These are phyloP conservation scores for Onygena corvina DNA, from an alignment of 2,329 filamentous ascomycete genomes.

Conservation along the genomic window DNA sequence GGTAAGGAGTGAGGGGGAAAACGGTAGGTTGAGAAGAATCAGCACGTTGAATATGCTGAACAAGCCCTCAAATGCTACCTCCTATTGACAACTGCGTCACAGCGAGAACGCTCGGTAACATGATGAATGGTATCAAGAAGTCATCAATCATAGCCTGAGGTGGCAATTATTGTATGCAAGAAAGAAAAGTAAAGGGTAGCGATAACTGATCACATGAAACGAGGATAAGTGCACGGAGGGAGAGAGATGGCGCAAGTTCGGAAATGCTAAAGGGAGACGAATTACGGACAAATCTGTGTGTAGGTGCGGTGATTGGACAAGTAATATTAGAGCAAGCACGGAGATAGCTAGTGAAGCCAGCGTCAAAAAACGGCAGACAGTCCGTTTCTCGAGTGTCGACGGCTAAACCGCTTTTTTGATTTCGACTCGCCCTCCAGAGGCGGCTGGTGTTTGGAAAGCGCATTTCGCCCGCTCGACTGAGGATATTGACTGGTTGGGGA, in stretches of 20 bases:
- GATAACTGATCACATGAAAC: conserved; percentile 20
- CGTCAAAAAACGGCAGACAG: conserved; percentile 69
- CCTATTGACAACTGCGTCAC: conserved; percentile 4
- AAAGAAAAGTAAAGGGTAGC: conserved; percentile 16
- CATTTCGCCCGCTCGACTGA: conserved; percentile 32
- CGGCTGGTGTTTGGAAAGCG: conserved; percentile 32
- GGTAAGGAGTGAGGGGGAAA: not conserved
- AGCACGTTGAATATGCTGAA: conserved; percentile 16
- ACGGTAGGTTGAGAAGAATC: conserved; percentile 7
- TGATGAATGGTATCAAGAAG: conserved; percentile 10
- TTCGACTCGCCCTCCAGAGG: conserved; percentile 36
- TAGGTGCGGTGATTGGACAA: no score
- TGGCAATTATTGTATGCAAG: conserved; percentile 7
- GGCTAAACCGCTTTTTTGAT: conserved; percentile 63
- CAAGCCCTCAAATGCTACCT: not conserved
- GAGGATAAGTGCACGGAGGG: not conserved
- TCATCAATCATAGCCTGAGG: conserved; percentile 13
- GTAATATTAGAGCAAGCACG: no score
- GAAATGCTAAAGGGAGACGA: not conserved
- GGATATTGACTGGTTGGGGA: conserved; percentile 25
- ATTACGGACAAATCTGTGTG: not conserved
- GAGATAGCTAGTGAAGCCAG: not conserved
- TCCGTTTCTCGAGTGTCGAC: conserved; percentile 88
- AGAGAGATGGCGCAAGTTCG: not conserved
- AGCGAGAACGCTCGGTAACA: conserved; percentile 8